Conservation (phyloP, 805 yeast species). For the Wickerhamiella australiensis region DNA sequence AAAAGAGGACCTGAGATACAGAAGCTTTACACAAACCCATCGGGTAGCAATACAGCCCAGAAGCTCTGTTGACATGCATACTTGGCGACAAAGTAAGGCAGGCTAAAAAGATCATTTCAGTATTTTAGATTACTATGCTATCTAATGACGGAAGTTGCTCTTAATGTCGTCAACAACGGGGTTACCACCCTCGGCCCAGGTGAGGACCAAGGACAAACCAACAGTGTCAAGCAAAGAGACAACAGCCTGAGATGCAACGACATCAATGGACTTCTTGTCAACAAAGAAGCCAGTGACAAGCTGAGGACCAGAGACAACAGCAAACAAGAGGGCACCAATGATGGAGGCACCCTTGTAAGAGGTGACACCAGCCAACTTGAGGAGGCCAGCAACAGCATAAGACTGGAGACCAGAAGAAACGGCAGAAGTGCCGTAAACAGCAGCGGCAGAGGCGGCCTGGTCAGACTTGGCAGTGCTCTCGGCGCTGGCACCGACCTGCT, state of each 20-base stretch:
- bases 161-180: conserved; percentile 12
- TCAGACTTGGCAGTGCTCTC: conserved; percentile 29
- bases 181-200: conserved; percentile 24
- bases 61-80: no score
- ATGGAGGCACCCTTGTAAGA: conserved; percentile 32
- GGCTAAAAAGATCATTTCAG: no score
- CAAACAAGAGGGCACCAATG: conserved; percentile 31
- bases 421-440: conserved; percentile 28
- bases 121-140: neutral
- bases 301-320: conserved; percentile 29
- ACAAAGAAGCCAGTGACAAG: conserved; percentile 27
- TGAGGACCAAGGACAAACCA: conserved; percentile 31
- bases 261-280: conserved; percentile 29
- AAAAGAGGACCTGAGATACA: no score
- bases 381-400: conserved; percentile 32
- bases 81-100: no score
- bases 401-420: conserved; percentile 31
- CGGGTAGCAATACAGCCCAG: no score
- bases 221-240: conserved; percentile 32
- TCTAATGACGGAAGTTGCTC: neutral
- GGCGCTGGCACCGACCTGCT: conserved; percentile 19
- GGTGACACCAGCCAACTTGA: conserved; percentile 30
- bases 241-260: conserved; percentile 26
- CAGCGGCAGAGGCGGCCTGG: conserved; percentile 31
- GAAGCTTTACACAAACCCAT: no score